A percentile compares a stretch with the other conserved stretches of the same genome.
These are phyloP conservation scores for Amborella trichopoda DNA, from an alignment of 164 flowering plant genomes.

Conservation along the genomic window DNA sequence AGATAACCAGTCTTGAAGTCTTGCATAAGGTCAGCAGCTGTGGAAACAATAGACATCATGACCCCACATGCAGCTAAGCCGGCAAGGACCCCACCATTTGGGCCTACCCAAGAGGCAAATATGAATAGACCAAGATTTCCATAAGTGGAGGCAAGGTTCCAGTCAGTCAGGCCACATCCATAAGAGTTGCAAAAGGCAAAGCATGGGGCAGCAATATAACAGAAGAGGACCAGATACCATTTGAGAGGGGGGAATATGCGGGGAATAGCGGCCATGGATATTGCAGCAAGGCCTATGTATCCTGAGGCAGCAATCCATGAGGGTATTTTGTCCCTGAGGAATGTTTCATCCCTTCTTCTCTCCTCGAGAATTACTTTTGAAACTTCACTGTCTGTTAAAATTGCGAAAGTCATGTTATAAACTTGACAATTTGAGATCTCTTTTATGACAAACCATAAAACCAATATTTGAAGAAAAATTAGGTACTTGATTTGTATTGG, in stretches of 20 bases:
- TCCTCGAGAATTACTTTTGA: slow-evolving; percentile 29
- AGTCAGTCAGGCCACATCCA: slow-evolving; percentile 94
- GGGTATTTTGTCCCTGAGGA: slow-evolving; percentile 73
- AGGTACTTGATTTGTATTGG: no score
- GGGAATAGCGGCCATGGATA: slow-evolving; percentile 80
- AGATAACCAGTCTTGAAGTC: slow-evolving; percentile 97
- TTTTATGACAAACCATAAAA: no score
- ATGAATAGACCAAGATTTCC: slow-evolving; percentile 88
- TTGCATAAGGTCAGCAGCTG: slow-evolving; percentile 98
- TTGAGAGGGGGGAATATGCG: slow-evolving; percentile 73
- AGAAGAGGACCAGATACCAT: slow-evolving; percentile 79
- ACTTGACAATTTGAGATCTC: no score
- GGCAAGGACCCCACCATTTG: slow-evolving; percentile 81
- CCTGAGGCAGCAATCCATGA: slow-evolving; percentile 86
- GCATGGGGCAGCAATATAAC: slow-evolving; percentile 81
- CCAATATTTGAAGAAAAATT: no score
- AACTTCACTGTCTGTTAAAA: neutral
- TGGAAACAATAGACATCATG: slow-evolving; percentile 93
- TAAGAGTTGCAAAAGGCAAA: slow-evolving; percentile 98
- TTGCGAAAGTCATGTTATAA: no score
- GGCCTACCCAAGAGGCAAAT: slow-evolving; percentile 72
- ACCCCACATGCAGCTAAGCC: slow-evolving; percentile 90
- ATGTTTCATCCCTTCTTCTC: slow-evolving; percentile 47
- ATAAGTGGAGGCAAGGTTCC: slow-evolving; percentile 80
- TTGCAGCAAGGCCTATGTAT: slow-evolving; percentile 68